A percentile compares a stretch with the other conserved stretches of the same genome.
Conservation (phyloP, 2,329 filamentous ascomycete species). For the Beauveria bassiana region DNA sequence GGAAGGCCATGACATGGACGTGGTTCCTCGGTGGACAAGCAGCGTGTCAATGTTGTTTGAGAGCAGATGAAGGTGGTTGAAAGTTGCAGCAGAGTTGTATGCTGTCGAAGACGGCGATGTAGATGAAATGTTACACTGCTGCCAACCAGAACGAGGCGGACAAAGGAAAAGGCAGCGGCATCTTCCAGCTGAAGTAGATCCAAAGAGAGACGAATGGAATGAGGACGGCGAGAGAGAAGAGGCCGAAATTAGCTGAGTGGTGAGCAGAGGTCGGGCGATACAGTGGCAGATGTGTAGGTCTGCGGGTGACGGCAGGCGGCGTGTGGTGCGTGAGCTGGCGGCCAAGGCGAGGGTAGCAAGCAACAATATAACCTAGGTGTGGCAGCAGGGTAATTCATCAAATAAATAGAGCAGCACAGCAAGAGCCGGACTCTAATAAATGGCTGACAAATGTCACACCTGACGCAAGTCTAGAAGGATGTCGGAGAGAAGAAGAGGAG, state of each 20-base stretch:
- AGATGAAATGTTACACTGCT: not conserved
- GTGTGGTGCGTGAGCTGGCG: not conserved
- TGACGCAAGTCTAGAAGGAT: not conserved
- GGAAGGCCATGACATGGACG: constrained; percentile 34
- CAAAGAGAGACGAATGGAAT: not conserved
- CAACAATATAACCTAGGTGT: too few relatives aligned
- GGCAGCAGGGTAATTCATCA: not conserved
- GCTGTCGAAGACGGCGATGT: not conserved
- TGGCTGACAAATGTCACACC: not conserved
- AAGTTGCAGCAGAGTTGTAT: not conserved
- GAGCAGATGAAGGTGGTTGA: not conserved
- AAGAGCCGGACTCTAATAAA: constrained; percentile 6
- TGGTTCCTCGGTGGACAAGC: constrained; percentile 15
- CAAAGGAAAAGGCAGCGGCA: not conserved
- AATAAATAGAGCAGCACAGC: not conserved
- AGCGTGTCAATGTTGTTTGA: not conserved
- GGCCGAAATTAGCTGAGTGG: not conserved
- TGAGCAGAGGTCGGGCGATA: not conserved
- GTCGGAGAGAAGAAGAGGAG: constrained; percentile 1
- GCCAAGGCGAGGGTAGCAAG: not conserved
- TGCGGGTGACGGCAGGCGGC: too few relatives aligned
- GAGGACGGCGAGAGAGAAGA: not conserved
- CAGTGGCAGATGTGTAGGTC: too few relatives aligned
- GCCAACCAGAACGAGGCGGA: not conserved
- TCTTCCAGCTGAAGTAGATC: not conserved